Base-by-base conservation (phyloP, 768 basidiomycete genomes). In the Podaxis mareebaensis region DNA sequence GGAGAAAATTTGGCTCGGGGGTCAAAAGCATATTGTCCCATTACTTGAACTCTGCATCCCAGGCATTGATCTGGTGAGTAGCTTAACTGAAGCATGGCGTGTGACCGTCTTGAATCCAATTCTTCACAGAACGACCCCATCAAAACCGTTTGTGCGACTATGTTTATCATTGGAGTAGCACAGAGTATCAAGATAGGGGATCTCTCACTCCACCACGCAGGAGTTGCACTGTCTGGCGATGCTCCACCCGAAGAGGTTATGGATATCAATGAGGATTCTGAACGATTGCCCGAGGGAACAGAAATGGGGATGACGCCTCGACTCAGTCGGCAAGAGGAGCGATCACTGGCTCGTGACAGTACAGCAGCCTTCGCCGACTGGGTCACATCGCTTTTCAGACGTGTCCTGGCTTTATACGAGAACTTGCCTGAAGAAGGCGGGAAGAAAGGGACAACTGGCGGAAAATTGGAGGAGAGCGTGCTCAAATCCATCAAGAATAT, bases 361-460 rank as follows among this genome's bases (percentile, higher is more conserved):
- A 93, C 92, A 4, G 85, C 90, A 6, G 81, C 81, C 13, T 93
- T 93, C 73, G 88, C 92, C 67, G 93, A 91, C 70, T 94, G 93
- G 92, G 87, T 93, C 12, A 83, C 83, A 0, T 86, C 89, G 22
- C 83, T 94, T 33, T 88, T 94, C 69, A 81, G 91, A 15, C 85
- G 92, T 10, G 85, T 94, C 57, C 79, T 94, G 58, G 85, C 91
- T 0, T 76, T 98, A 20, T 96, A 91, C 70, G 93, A 95, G 77
- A 96, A 96, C 71, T 78, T 99, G 4, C 96, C 96, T 0, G 96
- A 99, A 73, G 96, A 96, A 75, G 95, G 93, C 11, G 96, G 96
- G 4, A 87, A 86, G 77, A 86, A 83, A 75, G 92, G 92, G 65
- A 89, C 83, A 39, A 93, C 93, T 1, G 92, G 92, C 24, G 92